A percentile compares a stretch with the other conserved stretches of the same genome.
Conservation (phyloP, 805 yeast species). For the Metschnikowia sp. region DNA sequence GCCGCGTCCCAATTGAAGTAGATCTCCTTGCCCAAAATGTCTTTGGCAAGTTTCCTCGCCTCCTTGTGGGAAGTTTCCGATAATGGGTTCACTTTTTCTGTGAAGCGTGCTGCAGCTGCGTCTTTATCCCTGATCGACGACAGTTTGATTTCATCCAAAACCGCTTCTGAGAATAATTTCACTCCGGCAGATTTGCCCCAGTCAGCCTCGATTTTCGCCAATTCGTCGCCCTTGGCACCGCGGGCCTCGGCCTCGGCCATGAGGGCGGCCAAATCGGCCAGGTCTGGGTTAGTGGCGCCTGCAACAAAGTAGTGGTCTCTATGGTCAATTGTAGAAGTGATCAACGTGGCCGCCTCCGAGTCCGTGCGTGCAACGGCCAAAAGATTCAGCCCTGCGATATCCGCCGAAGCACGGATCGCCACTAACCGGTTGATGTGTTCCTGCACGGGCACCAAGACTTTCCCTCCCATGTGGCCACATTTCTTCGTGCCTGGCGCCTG, state of each 20-base stretch:
- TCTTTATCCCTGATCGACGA: constrained; percentile 60
- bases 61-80: constrained; percentile 73
- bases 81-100: constrained; percentile 66
- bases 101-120: constrained; percentile 61
- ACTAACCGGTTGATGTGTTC: constrained; percentile 94
- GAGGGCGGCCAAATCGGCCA: constrained; percentile 69
- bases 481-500: constrained; percentile 99
- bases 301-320: constrained; percentile 91
- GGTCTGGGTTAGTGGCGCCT: constrained; percentile 85
- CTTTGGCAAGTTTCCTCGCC: constrained; percentile 72
- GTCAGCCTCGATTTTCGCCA: constrained; percentile 71
- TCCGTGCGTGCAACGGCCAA: constrained; percentile 93
- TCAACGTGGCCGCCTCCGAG: constrained; percentile 94
- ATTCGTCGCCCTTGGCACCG: constrained; percentile 69
- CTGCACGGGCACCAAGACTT: constrained; percentile 94
- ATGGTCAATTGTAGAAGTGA: constrained; percentile 89
- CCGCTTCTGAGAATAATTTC: constrained; percentile 88
- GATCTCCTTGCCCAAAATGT: constrained; percentile 75
- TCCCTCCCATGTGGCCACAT: constrained; percentile 99
- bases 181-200: constrained; percentile 84
- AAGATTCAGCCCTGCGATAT: constrained; percentile 83
- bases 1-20: constrained; percentile 94
- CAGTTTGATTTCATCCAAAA: constrained; percentile 70
- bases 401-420: constrained; percentile 93
- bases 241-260: constrained; percentile 76